These are phyloP conservation scores for Populus nigra DNA, from an alignment of 345 rosid species.

Conservation along the genomic window DNA sequence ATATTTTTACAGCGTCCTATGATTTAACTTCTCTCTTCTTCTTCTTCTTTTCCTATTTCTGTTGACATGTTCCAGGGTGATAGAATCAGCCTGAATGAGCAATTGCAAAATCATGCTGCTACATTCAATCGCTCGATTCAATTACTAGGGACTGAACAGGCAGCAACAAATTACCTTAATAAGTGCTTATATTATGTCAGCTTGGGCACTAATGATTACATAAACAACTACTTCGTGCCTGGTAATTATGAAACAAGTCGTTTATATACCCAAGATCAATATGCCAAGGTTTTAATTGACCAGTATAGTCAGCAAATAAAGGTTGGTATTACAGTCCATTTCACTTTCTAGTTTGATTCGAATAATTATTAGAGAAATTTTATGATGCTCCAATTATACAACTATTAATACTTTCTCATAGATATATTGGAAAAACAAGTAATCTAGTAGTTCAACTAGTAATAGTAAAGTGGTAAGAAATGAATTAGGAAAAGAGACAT, in stretches of 20 bases:
- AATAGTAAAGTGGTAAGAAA: no score
- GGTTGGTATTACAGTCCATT: background rate
- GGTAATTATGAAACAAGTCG: background rate
- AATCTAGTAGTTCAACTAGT: no score
- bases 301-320: constrained; percentile 11
- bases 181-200: constrained; percentile 17
- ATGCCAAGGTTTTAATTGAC: constrained; percentile 5
- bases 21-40: no score
- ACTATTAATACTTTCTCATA: no score
- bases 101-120: constrained; percentile 1
- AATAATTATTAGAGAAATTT: no score
- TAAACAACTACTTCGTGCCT: constrained; percentile 22
- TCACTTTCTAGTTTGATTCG: no score
- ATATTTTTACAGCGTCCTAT: no score
- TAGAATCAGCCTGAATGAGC: background rate
- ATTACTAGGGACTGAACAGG: background rate
- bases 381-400: no score
- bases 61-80: background rate
- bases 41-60: no score
- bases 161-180: constrained; percentile 10
- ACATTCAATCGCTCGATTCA: background rate
- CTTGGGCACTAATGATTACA: constrained; percentile 20
- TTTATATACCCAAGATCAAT: constrained; percentile 9
- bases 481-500: no score
- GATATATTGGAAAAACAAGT: no score